Conservation (phyloP, 2,329 filamentous ascomycete genomes). For the Nigrospora sphaerica region DNA sequence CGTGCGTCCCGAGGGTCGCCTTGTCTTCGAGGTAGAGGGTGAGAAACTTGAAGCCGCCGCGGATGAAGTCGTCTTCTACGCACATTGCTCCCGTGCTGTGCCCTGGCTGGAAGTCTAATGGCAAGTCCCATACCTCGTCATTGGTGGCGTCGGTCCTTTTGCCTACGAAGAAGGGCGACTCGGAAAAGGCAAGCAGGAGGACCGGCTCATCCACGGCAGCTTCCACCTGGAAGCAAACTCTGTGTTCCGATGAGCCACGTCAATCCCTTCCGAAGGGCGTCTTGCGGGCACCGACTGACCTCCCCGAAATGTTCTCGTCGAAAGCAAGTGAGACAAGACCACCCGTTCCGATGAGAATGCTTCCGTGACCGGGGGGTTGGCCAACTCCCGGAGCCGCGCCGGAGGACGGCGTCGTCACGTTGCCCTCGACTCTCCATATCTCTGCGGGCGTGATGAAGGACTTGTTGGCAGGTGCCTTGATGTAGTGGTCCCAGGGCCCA, state of each 20-base stretch:
- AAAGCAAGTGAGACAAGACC: constrained; percentile 31
- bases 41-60: constrained; percentile 32
- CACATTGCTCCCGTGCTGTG: constrained; percentile 22
- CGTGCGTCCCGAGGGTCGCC: constrained; percentile 11
- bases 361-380: constrained; percentile 1
- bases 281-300: constrained; percentile 15
- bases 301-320: constrained; percentile 30
- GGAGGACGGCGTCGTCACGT: constrained; percentile 14
- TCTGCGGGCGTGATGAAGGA: constrained; percentile 22
- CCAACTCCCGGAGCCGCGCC: not conserved
- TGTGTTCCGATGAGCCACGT: constrained; percentile 4
- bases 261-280: not conserved
- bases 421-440: constrained; percentile 25
- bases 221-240: constrained; percentile 26
- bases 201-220: constrained; percentile 18
- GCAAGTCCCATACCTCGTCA: constrained; percentile 23
- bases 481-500: constrained; percentile 30
- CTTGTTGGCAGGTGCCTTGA: constrained; percentile 27
- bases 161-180: constrained; percentile 26
- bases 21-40: constrained; percentile 23
- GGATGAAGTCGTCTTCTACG: constrained; percentile 23
- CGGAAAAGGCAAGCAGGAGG: constrained; percentile 26
- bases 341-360: constrained; percentile 20
- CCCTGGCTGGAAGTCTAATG: constrained; percentile 19
- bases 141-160: constrained; percentile 25